Evolutionary conservation across 371 early-diverging fungal genomes (phyloP).

Genomic region (Chytridiales sp.): DNA sequence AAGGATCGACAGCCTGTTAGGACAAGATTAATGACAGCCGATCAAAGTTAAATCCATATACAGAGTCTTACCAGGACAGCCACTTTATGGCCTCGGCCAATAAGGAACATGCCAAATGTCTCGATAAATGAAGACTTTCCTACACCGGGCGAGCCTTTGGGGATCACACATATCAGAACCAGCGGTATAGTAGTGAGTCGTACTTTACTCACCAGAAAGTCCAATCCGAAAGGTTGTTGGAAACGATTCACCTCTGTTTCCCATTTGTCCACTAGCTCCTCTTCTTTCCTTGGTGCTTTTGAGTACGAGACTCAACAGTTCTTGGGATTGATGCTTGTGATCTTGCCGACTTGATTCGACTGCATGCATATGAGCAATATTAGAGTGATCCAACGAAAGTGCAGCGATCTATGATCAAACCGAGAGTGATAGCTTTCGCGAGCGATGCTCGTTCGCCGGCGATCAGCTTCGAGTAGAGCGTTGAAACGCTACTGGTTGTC

Average conservation of each 20-base stretch:
- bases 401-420: conserved; percentile 38
- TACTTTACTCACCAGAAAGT: conserved; percentile 44
- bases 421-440: conserved; percentile 65
- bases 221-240: conserved; percentile 65
- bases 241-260: conserved; percentile 18
- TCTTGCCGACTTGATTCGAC: conserved; percentile 64
- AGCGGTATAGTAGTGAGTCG: neutral
- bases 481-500: conserved; percentile 6
- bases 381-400: neutral
- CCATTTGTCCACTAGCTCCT: conserved; percentile 5
- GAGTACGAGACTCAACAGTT: conserved; percentile 53
- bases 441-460: conserved; percentile 34
- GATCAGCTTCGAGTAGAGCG: conserved; percentile 19
- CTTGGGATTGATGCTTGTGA: conserved; percentile 54
- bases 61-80: conserved; percentile 62
- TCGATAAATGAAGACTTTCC: conserved; percentile 84
- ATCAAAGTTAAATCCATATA: neutral
- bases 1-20: conserved; percentile 74
- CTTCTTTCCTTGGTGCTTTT: neutral
- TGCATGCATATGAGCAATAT: conserved; percentile 14
- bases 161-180: neutral
- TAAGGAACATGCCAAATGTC: conserved; percentile 67
- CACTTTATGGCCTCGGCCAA: conserved; percentile 61
- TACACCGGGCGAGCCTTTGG: conserved; percentile 69
- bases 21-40: neutral